Evolutionary conservation across 225 moss, liverwort and hornwort species (phyloP).

Genomic region (Sphagnum tenellum): DNA sequence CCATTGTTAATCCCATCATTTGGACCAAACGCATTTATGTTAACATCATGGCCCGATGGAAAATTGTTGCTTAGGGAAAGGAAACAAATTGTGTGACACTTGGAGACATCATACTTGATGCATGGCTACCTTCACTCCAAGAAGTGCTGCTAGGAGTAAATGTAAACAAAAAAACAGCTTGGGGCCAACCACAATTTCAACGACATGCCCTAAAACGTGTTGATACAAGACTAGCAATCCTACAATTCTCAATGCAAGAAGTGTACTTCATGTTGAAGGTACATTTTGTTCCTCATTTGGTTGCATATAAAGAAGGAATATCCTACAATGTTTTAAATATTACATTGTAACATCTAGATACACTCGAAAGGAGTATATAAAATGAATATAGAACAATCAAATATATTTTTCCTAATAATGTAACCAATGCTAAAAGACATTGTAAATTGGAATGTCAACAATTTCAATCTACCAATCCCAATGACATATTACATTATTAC

Average conservation of each 20-base stretch:
- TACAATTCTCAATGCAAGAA: not conserved
- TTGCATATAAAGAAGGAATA: not conserved
- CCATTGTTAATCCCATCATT: too few species aligned
- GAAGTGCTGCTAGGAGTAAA: not conserved
- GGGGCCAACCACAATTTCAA: not conserved
- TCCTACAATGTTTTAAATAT: too few species aligned
- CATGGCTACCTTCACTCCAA: slow-evolving; percentile 1
- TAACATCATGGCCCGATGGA: too few species aligned
- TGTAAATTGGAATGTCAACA: too few species aligned
- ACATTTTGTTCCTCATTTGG: not conserved
- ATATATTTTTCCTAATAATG: not conserved
- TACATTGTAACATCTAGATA: too few species aligned
- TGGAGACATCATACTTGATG: slow-evolving; percentile 1
- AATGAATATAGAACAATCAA: too few species aligned
- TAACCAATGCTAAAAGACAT: not conserved
- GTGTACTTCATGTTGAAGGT: not conserved
- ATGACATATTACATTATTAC: too few species aligned
- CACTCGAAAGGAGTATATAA: too few species aligned
- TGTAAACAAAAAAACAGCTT: not conserved
- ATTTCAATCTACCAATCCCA: too few species aligned
- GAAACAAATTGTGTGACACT: not conserved
- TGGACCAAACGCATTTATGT: too few species aligned
- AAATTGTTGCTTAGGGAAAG: not conserved
- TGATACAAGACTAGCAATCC: not conserved
- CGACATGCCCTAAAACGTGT: not conserved